Percentiles rank a stretch among this genome's conserved stretches.
phyloP scores from a whole-genome alignment of 257 asterid species.

The Plectranthus barbatus region DNA sequence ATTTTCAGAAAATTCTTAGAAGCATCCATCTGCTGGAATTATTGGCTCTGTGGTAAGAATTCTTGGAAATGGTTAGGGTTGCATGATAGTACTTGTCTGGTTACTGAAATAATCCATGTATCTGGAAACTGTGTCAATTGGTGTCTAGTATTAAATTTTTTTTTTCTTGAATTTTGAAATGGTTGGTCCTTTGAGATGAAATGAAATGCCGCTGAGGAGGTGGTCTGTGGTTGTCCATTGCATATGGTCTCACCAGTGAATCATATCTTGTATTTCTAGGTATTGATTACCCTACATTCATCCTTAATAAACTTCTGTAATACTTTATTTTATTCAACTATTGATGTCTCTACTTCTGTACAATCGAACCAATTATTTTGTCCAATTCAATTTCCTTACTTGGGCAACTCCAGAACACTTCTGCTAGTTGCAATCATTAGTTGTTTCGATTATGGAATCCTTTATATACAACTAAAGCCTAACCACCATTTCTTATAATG shows the following conservation, averaged over 20 bases:
- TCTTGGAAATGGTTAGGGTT: not conserved
- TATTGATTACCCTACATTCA: too few species aligned
- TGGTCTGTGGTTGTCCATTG: constrained; percentile 27
- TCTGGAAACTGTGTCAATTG: not conserved
- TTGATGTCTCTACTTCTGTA: too few species aligned
- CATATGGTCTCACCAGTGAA: constrained; percentile 14
- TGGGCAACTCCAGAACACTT: too few species aligned
- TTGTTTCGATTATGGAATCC: too few species aligned
- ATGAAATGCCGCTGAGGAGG: constrained; percentile 19
- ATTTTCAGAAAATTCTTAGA: too few species aligned
- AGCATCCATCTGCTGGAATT: not conserved
- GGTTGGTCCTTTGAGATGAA: constrained; percentile 18
- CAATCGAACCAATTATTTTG: too few species aligned
- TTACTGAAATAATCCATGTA: not conserved
- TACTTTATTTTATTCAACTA: not conserved
- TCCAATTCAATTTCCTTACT: too few species aligned
- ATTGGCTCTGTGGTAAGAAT: not conserved
- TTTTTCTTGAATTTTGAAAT: constrained; percentile 14
- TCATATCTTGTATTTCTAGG: too few species aligned
- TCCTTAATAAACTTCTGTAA: constrained; percentile 11
- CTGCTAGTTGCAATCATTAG: too few species aligned
- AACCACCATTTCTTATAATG: too few species aligned
- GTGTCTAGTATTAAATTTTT: not conserved
- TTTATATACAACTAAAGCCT: too few species aligned
- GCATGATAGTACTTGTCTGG: not conserved